A percentile compares a stretch with the other conserved stretches of the same genome.
These are phyloP conservation scores for Boletus speciosus DNA, from an alignment of 768 basidiomycete species.

Conservation along the genomic window DNA sequence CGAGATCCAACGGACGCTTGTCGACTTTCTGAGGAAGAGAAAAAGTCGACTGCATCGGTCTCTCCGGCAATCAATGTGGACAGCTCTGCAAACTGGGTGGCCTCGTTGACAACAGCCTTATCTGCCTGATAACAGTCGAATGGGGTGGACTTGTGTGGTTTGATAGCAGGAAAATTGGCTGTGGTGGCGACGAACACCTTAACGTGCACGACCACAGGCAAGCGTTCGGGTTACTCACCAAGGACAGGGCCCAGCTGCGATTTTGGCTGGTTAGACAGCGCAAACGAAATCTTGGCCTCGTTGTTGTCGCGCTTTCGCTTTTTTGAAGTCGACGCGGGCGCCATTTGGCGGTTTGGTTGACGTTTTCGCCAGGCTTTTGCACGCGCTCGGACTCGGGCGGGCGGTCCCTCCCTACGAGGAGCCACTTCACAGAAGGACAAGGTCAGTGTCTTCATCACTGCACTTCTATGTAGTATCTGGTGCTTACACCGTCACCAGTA, in stretches of 20 bases:
- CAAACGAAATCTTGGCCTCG: slow-evolving; percentile 34
- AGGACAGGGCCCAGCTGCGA: slow-evolving; percentile 48
- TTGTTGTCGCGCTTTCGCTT: slow-evolving; percentile 49
- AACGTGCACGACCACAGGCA: slow-evolving; percentile 26
- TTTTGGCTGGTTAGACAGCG: slow-evolving; percentile 33
- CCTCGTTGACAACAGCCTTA: slow-evolving; percentile 22
- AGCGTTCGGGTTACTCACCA: slow-evolving; percentile 36
- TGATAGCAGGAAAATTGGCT: slow-evolving; percentile 66
- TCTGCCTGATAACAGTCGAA: slow-evolving; percentile 59
- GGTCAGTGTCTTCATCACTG: slow-evolving; percentile 18
- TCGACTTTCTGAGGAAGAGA: slow-evolving; percentile 55
- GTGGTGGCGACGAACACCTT: slow-evolving; percentile 15
- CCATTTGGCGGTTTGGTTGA: slow-evolving; percentile 19
- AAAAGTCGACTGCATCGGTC: slow-evolving; percentile 80
- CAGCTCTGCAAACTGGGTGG: slow-evolving; percentile 31
- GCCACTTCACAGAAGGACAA: slow-evolving; percentile 20
- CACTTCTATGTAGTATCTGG: slow-evolving; percentile 1
- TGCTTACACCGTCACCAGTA: slow-evolving; percentile 15
- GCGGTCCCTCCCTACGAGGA: not conserved
- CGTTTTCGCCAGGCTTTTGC: slow-evolving; percentile 8
- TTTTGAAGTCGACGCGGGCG: slow-evolving; percentile 31
- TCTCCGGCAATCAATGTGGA: slow-evolving; percentile 67
- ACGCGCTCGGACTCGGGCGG: not conserved
- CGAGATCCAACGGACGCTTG: slow-evolving; percentile 59
- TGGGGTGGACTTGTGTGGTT: slow-evolving; percentile 52